A percentile compares a stretch with the other conserved stretches of the same genome.
Conservation (phyloP, 1,284 basidiomycete species). For the Fereydounia khargensis region DNA sequence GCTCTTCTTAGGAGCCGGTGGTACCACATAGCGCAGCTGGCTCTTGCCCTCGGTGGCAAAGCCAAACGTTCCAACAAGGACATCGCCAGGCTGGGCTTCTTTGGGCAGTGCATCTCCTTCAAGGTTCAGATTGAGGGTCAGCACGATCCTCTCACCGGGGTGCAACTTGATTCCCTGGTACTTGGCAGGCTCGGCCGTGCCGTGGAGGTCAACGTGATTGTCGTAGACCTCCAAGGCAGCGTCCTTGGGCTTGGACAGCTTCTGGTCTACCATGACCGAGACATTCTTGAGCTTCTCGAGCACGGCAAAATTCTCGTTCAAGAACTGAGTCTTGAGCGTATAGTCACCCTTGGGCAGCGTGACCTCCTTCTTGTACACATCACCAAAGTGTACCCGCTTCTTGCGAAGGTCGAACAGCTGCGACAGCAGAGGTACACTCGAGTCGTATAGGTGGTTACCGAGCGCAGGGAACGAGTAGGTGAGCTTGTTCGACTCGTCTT, state of each 20-base stretch:
- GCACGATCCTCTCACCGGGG: conserved; percentile 48
- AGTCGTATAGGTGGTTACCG: conserved; percentile 56
- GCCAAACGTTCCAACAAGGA: conserved; percentile 51
- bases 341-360: conserved; percentile 55
- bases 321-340: conserved; percentile 49
- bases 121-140: conserved; percentile 50
- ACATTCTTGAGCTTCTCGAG: conserved; percentile 50
- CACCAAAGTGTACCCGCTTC: conserved; percentile 49
- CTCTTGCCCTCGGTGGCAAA: conserved; percentile 44
- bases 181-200: conserved; percentile 31
- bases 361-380: conserved; percentile 57
- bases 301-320: conserved; percentile 46
- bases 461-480: conserved; percentile 44
- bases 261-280: conserved; percentile 50
- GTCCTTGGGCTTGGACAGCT: conserved; percentile 53
- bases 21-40: conserved; percentile 50
- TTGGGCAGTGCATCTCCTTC: conserved; percentile 53
- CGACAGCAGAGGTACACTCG: conserved; percentile 50
- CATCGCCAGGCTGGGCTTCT: conserved; percentile 52
- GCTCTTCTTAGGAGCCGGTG: conserved; percentile 42
- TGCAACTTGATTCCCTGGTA: conserved; percentile 51
- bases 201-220: conserved; percentile 54
- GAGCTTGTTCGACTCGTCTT: conserved; percentile 47
- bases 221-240: conserved; percentile 48
- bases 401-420: conserved; percentile 53